Percentiles rank a stretch among this genome's conserved stretches.
These are phyloP conservation scores for Candida mattraensis DNA, from an alignment of 805 yeast genomes.

Conservation along the genomic window DNA sequence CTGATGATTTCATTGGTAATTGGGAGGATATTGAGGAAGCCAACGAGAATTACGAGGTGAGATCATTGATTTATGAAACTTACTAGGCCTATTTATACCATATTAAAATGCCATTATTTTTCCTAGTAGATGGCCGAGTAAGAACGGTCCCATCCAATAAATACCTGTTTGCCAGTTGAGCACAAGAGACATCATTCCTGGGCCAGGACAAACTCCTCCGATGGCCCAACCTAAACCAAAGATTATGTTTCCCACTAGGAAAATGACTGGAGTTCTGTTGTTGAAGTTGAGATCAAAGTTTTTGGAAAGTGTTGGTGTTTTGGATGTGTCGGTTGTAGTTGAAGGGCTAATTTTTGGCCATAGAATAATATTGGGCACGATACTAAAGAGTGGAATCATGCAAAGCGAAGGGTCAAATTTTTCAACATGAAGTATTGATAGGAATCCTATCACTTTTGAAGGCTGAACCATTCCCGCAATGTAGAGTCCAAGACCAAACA, in stretches of 20 bases:
- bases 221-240: slow-evolving; percentile 58
- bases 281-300: slow-evolving; percentile 28
- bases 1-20: slow-evolving; percentile 79
- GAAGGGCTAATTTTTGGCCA: slow-evolving; percentile 32
- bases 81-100: slow-evolving; percentile 33
- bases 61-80: slow-evolving; percentile 64
- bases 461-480: slow-evolving; percentile 49
- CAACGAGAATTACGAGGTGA: slow-evolving; percentile 71
- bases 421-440: slow-evolving; percentile 35
- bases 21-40: slow-evolving; percentile 85
- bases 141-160: slow-evolving; percentile 31
- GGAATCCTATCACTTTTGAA: slow-evolving; percentile 45
- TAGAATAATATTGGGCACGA: slow-evolving; percentile 44
- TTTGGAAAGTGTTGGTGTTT: slow-evolving; percentile 23
- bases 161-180: slow-evolving; percentile 27
- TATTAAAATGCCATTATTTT: slow-evolving; percentile 7
- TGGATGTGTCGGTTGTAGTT: slow-evolving; percentile 7
- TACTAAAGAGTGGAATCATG: slow-evolving; percentile 42
- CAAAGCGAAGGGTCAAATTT: slow-evolving; percentile 49
- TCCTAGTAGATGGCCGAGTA: slow-evolving; percentile 34
- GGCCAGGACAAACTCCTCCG: slow-evolving; percentile 54
- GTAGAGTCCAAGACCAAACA: slow-evolving; percentile 47
- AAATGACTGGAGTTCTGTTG: slow-evolving; percentile 27
- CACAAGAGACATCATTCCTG: slow-evolving; percentile 39
- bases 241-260: slow-evolving; percentile 42